Conservation (phyloP, 768 basidiomycete genomes). For the Clavulina sp. region DNA sequence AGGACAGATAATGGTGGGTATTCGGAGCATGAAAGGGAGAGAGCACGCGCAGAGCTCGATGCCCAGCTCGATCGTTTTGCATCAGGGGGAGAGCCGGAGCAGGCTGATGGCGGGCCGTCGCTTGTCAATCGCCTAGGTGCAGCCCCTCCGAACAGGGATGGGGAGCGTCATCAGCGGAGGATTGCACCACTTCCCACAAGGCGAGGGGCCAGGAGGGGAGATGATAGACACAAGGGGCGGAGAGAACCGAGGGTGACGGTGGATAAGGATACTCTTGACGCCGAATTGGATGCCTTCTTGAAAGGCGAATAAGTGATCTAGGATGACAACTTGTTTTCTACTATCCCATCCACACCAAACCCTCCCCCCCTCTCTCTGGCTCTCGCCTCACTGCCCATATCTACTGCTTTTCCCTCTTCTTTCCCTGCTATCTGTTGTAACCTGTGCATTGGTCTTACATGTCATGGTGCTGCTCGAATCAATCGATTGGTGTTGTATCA, state of each 20-base stretch:
- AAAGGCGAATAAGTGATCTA: not conserved
- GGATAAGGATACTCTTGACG: constrained; percentile 1
- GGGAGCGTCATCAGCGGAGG: not conserved
- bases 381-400: not conserved
- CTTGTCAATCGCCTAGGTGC: not conserved
- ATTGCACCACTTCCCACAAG: not conserved
- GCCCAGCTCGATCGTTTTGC: constrained; percentile 64
- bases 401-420: not conserved
- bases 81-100: not conserved
- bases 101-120: not conserved
- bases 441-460: too few relatives aligned
- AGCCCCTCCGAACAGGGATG: not conserved
- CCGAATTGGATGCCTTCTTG: constrained; percentile 2
- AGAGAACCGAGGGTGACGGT: not conserved
- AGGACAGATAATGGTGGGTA: constrained; percentile 34
- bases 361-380: not conserved
- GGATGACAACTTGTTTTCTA: too few relatives aligned
- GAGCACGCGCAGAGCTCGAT: constrained; percentile 43
- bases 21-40: constrained; percentile 17
- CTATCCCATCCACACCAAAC: too few relatives aligned
- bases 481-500: too few relatives aligned
- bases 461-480: too few relatives aligned
- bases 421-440: not conserved
- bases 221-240: not conserved
- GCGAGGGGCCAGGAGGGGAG: not conserved